Conservation (phyloP, 192 early-diverging fungal species). For the Podila horticola region DNA sequence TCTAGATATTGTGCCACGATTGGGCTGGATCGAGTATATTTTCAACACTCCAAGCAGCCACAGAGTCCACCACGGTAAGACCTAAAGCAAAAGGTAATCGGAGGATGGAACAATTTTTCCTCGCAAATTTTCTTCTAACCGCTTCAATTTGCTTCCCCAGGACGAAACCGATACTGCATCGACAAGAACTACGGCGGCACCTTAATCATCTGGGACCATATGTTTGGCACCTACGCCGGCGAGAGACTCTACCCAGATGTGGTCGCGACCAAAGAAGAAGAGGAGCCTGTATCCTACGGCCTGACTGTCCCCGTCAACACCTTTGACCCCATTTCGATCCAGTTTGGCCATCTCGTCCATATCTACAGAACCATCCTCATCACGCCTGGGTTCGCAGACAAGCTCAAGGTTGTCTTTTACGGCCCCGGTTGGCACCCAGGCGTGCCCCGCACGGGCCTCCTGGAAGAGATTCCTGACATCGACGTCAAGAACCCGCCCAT, state of each 20-base stretch:
- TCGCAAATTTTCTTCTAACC: background rate
- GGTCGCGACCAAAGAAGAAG: constrained; percentile 43
- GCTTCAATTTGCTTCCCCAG: background rate
- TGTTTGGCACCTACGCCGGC: constrained; percentile 69
- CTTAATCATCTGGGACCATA: constrained; percentile 69
- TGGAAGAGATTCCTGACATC: constrained; percentile 55
- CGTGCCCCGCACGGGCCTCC: constrained; percentile 51
- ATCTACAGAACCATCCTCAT: constrained; percentile 53
- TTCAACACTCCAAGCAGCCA: constrained; percentile 70
- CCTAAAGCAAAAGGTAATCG: background rate
- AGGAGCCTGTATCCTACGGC: constrained; percentile 64
- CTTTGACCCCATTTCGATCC: constrained; percentile 66
- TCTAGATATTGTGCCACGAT: constrained; percentile 59
- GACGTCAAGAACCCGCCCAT: constrained; percentile 51
- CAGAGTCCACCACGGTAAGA: constrained; percentile 63
- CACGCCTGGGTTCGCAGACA: constrained; percentile 54
- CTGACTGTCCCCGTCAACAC: constrained; percentile 69
- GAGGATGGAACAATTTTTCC: no score
- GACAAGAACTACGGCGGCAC: constrained; percentile 73
- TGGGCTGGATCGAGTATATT: constrained; percentile 67
- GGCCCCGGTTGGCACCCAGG: constrained; percentile 67
- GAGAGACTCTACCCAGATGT: constrained; percentile 53
- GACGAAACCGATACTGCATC: constrained; percentile 71
- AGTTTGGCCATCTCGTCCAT: constrained; percentile 60
- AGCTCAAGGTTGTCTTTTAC: constrained; percentile 61